Percentiles rank a stretch among this genome's conserved stretches.
These are phyloP conservation scores for Fusarium sp. DNA, from an alignment of 2,329 filamentous ascomycete genomes.

Conservation along the genomic window DNA sequence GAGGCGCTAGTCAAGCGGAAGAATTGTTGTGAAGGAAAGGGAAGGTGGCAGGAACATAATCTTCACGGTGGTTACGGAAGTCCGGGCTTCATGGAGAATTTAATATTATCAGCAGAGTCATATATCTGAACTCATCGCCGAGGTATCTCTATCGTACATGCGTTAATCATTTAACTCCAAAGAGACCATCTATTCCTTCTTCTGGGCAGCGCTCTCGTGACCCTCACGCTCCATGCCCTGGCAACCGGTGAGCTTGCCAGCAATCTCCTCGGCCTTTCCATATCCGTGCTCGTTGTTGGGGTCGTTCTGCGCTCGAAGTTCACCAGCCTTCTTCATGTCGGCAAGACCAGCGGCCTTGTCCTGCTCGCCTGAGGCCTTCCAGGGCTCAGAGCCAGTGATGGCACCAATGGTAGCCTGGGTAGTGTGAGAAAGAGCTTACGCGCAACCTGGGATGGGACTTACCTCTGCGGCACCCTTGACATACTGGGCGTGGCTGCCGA, in stretches of 20 bases:
- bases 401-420: constrained; percentile 68
- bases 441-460: constrained; percentile 30
- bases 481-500: constrained; percentile 74
- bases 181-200: constrained; percentile 39
- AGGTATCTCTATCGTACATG: constrained; percentile 25
- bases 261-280: constrained; percentile 73
- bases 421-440: not conserved
- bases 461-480: constrained; percentile 76
- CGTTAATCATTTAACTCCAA: not conserved
- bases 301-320: constrained; percentile 65
- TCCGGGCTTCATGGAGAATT: not conserved
- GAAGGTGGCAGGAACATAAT: not conserved
- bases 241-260: constrained; percentile 73
- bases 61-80: rapidly evolving
- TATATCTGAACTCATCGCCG: not conserved
- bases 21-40: not conserved
- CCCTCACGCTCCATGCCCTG: constrained; percentile 77
- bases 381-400: constrained; percentile 71
- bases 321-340: constrained; percentile 70
- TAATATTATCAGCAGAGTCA: constrained; percentile 2
- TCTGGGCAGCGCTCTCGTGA: constrained; percentile 60
- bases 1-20: not conserved
- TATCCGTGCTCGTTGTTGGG: constrained; percentile 65
- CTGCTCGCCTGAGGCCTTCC: constrained; percentile 72
- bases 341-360: constrained; percentile 73